These are phyloP conservation scores for Phlegmacium glaucopus DNA, from an alignment of 768 basidiomycete species.

Conservation along the genomic window DNA sequence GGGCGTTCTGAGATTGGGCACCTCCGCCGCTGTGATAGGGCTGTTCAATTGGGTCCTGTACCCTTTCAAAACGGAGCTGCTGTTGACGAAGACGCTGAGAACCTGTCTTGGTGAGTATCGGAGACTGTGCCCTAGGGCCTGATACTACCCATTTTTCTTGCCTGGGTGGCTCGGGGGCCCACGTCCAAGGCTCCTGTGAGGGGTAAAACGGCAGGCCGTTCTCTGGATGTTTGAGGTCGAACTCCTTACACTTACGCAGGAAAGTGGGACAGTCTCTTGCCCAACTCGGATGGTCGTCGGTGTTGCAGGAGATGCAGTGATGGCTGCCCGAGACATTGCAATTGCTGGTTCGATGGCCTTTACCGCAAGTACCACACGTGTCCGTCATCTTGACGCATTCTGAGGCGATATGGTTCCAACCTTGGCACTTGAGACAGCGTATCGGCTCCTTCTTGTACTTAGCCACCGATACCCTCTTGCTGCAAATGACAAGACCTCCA, in stretches of 20 bases:
- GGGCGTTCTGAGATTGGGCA: no score
- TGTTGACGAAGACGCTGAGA: no score
- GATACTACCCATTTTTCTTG: neutral
- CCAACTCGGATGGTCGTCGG: slow-evolving; percentile 15
- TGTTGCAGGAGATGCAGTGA: slow-evolving; percentile 15
- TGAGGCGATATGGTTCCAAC: slow-evolving; percentile 12
- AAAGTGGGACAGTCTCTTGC: slow-evolving; percentile 16
- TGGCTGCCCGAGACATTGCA: neutral
- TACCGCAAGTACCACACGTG: slow-evolving; percentile 13
- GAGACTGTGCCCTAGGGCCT: neutral
- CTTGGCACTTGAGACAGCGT: slow-evolving; percentile 20
- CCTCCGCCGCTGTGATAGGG: no score
- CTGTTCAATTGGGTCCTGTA: no score
- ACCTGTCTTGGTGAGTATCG: neutral
- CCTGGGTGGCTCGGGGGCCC: neutral
- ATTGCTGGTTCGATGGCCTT: slow-evolving; percentile 4
- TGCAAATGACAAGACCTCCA: slow-evolving; percentile 5
- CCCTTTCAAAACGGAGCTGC: no score
- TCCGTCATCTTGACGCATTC: slow-evolving; percentile 11
- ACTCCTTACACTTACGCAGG: slow-evolving; percentile 9
- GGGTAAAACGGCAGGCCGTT: slow-evolving; percentile 17
- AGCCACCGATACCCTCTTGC: neutral
- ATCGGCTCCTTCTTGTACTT: slow-evolving; percentile 15
- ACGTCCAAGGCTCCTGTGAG: neutral
- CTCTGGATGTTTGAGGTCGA: slow-evolving; percentile 10